phyloP scores from a whole-genome alignment of 495 filamentous ascomycete genomes.

The Echria macrotheca region DNA sequence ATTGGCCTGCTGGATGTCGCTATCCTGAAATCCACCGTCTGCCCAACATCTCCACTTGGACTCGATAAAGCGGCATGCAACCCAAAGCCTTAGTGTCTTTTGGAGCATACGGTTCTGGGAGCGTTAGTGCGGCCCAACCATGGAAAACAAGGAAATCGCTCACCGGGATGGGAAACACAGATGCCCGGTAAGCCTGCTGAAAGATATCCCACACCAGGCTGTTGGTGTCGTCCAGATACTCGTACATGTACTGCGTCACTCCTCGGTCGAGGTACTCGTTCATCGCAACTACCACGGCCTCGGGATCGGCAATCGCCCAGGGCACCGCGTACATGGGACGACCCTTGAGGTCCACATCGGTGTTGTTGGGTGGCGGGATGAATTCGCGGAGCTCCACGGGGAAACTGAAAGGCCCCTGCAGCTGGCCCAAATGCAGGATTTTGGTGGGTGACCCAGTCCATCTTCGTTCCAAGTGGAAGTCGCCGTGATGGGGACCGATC shows the following conservation, averaged over 20 bases:
- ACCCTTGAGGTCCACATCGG: constrained; percentile 28
- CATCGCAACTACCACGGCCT: constrained; percentile 26
- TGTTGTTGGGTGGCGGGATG: constrained; percentile 19
- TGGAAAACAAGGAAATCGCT: no score
- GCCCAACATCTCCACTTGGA: constrained; percentile 34
- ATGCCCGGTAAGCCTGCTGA: constrained; percentile 27
- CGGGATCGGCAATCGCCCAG: constrained; percentile 32
- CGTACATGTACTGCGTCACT: constrained; percentile 25
- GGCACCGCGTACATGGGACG: constrained; percentile 34
- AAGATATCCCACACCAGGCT: constrained; percentile 33
- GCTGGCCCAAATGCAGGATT: constrained; percentile 26
- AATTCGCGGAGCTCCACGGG: constrained; percentile 31
- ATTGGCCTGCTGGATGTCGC: constrained; percentile 20
- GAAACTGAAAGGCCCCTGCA: constrained; percentile 16
- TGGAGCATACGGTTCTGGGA: constrained; percentile 32
- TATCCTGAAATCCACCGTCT: constrained; percentile 19
- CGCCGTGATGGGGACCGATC: constrained; percentile 32
- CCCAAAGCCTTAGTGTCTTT: constrained; percentile 34
- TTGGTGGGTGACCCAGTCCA: constrained; percentile 24
- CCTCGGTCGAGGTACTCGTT: constrained; percentile 26
- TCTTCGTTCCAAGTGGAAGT: constrained; percentile 30
- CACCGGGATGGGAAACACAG: constrained; percentile 29
- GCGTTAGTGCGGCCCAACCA: no score
- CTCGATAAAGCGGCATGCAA: constrained; percentile 35
- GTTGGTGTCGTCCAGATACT: constrained; percentile 30